These are phyloP conservation scores for Scedosporium aurantiacum DNA, from an alignment of 2,329 filamentous ascomycete genomes.

Conservation along the genomic window DNA sequence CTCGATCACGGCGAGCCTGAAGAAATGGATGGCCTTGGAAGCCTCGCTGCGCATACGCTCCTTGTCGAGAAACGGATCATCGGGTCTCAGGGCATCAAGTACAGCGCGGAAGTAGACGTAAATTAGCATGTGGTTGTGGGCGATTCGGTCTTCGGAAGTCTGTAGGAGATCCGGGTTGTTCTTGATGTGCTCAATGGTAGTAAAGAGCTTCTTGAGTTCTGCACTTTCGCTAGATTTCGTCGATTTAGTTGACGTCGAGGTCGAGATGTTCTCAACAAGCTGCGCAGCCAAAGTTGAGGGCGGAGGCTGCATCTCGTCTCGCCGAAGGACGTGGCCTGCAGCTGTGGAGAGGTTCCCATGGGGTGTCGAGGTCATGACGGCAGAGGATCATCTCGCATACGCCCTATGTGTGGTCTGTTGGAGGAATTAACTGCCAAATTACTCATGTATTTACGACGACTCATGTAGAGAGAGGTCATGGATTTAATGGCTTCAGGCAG, in stretches of 20 bases:
- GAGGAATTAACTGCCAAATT: too few species aligned
- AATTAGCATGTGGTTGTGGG: slow-evolving; percentile 75
- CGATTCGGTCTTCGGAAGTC: slow-evolving; percentile 52
- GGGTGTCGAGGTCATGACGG: slow-evolving; percentile 3
- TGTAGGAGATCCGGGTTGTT: slow-evolving; percentile 43
- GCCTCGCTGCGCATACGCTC: slow-evolving; percentile 47
- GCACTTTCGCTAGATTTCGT: slow-evolving; percentile 52
- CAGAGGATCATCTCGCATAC: not conserved
- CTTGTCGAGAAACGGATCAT: slow-evolving; percentile 55
- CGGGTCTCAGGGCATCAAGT: slow-evolving; percentile 55
- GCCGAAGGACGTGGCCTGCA: not conserved
- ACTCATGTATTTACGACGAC: too few species aligned
- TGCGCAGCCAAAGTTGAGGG: slow-evolving; percentile 82
- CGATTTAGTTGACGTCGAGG: slow-evolving; percentile 40
- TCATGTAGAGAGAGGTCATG: too few species aligned
- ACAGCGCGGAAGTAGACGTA: slow-evolving; percentile 74
- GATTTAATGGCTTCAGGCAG: too few species aligned
- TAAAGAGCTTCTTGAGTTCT: slow-evolving; percentile 62
- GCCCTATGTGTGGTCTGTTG: too few species aligned
- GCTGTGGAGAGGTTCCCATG: slow-evolving; percentile 1
- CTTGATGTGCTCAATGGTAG: slow-evolving; percentile 43
- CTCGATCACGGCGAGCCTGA: slow-evolving; percentile 63
- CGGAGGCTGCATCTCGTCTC: slow-evolving; percentile 25
- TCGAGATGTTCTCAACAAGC: slow-evolving; percentile 69
- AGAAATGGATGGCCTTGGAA: slow-evolving; percentile 64